Percentiles rank a stretch among this genome's conserved stretches.
Conservation (phyloP, 139 green algal genomes). For the Deuterostichococcus epilithicus region DNA sequence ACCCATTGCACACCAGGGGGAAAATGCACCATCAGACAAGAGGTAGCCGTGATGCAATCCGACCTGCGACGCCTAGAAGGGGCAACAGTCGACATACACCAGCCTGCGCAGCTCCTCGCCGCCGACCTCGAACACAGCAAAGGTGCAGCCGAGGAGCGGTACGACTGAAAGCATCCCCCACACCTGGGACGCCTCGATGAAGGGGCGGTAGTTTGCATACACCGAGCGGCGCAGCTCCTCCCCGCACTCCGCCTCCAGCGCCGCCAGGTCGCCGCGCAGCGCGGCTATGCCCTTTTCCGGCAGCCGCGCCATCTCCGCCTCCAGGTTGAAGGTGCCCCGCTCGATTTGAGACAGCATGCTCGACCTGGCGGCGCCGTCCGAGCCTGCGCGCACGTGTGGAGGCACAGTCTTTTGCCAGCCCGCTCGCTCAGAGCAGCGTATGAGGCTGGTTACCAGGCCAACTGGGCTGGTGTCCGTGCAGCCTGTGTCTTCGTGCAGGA, state of each 20-base stretch:
- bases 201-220: slow-evolving; percentile 29
- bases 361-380: background rate
- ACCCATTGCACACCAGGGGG: no score
- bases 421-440: no score
- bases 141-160: background rate
- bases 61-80: no score
- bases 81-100: no score
- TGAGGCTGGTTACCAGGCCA: no score
- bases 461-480: no score
- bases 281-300: slow-evolving; percentile 39
- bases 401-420: no score
- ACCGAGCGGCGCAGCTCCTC: slow-evolving; percentile 30
- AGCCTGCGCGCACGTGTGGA: background rate
- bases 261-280: slow-evolving; percentile 31
- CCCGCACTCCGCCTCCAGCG: slow-evolving; percentile 27
- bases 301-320: background rate
- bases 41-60: no score
- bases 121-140: no score
- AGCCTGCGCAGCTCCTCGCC: no score
- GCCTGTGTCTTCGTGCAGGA: no score
- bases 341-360: background rate
- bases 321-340: background rate
- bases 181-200: slow-evolving; percentile 20
- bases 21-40: no score
- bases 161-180: background rate